Evolutionary conservation across 1,139 yeast genomes (phyloP).

Genomic region (Saccharomyces hybrid): DNA sequence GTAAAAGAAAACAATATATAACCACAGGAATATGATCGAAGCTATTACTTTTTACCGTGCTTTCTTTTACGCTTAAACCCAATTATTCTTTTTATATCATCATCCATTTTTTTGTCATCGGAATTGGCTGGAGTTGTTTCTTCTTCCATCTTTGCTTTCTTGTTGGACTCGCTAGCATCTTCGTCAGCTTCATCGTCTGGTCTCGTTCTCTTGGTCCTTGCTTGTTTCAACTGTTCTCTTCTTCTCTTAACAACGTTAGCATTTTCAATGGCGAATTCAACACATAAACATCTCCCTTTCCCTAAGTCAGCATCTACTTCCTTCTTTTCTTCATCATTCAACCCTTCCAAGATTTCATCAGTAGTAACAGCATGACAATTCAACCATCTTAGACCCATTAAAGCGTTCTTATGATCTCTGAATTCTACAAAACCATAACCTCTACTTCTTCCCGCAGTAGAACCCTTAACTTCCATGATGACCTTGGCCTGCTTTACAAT

Average conservation of each 20-base stretch:
- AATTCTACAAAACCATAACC: slow-evolving; percentile 95
- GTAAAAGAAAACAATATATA: neutral
- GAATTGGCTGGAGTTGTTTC: slow-evolving; percentile 29
- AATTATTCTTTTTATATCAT: slow-evolving; percentile 53
- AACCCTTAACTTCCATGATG: slow-evolving; percentile 82
- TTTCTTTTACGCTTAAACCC: slow-evolving; percentile 66
- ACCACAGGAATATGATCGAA: neutral
- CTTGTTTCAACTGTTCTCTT: slow-evolving; percentile 53
- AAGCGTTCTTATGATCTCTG: slow-evolving; percentile 86
- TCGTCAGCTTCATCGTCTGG: slow-evolving; percentile 29
- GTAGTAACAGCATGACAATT: slow-evolving; percentile 81
- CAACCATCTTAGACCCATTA: slow-evolving; percentile 96
- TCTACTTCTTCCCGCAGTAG: slow-evolving; percentile 83
- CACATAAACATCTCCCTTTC: slow-evolving; percentile 72
- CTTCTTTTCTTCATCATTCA: slow-evolving; percentile 62
- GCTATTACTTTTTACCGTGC: slow-evolving; percentile 33
- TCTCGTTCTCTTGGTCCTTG: slow-evolving; percentile 37
- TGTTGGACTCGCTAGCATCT: neutral
- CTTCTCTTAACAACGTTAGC: slow-evolving; percentile 90
- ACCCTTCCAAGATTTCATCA: slow-evolving; percentile 65
- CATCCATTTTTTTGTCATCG: slow-evolving; percentile 33
- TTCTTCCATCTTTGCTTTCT: slow-evolving; percentile 20
- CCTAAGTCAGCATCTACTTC: slow-evolving; percentile 44
- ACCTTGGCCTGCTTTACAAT: slow-evolving; percentile 91
- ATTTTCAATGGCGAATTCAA: slow-evolving; percentile 92